Conservation (phyloP, 2,329 filamentous ascomycete genomes). For the Diaporthe sp. region DNA sequence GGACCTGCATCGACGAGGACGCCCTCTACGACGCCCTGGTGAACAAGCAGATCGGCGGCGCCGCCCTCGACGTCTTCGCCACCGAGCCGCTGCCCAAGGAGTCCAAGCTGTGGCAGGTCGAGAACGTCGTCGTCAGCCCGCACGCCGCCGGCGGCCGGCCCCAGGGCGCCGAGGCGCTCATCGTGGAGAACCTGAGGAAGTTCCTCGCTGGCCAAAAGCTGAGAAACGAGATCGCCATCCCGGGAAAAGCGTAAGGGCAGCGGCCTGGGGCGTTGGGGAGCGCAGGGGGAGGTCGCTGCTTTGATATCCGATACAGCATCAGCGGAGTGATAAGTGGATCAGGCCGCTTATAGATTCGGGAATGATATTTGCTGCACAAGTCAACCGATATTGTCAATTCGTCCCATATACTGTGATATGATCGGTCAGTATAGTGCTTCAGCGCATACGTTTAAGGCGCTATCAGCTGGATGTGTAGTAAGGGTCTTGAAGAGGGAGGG, state of each 20-base stretch:
- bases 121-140: constrained; percentile 66
- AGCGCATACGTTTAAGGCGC: too few relatives aligned
- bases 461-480: too few relatives aligned
- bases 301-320: constrained; percentile 23
- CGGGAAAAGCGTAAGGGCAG: constrained; percentile 22
- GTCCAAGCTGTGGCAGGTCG: constrained; percentile 63
- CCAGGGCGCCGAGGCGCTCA: constrained; percentile 70
- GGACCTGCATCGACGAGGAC: constrained; percentile 52
- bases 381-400: not conserved
- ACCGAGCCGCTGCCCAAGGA: constrained; percentile 59
- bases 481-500: not conserved
- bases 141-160: constrained; percentile 73
- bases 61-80: constrained; percentile 56
- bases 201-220: constrained; percentile 71
- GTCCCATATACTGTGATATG: not conserved
- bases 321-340: not conserved
- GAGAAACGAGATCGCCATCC: constrained; percentile 64
- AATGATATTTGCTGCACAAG: not conserved
- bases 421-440: too few relatives aligned
- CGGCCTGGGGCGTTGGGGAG: not conserved
- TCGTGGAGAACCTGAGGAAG: constrained; percentile 71
- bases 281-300: not conserved
- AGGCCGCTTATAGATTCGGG: not conserved
- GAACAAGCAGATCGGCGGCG: constrained; percentile 50
- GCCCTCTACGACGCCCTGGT: constrained; percentile 50